Evolutionary conservation across 352 stramenopile genomes (phyloP).

Genomic region (Phytophthora macrochlamydospora): DNA sequence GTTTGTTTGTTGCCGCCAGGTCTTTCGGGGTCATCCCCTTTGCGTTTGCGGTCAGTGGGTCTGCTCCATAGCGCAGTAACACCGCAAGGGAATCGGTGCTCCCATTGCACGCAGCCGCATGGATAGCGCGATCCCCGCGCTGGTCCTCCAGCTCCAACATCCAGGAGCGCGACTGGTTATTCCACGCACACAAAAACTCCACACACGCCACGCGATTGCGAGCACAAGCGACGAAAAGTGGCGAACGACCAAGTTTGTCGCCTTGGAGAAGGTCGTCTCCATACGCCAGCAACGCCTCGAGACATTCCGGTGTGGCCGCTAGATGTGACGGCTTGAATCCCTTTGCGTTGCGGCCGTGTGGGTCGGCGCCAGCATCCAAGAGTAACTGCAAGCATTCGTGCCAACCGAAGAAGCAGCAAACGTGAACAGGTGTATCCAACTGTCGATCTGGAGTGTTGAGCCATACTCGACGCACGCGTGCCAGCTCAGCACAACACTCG

Average conservation of each 20-base stretch:
- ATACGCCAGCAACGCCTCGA: slow-evolving; percentile 56
- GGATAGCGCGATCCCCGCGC: slow-evolving; percentile 60
- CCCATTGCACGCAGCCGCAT: slow-evolving; percentile 67
- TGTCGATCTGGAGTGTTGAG: slow-evolving; percentile 60
- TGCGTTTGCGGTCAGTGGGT: slow-evolving; percentile 50
- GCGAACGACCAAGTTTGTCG: slow-evolving; percentile 66
- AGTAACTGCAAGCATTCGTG: slow-evolving; percentile 51
- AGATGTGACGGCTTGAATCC: slow-evolving; percentile 74
- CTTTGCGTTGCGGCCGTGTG: slow-evolving; percentile 68
- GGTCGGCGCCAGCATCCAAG: slow-evolving; percentile 57
- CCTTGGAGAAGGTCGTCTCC: slow-evolving; percentile 69
- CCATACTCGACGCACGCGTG: slow-evolving; percentile 44
- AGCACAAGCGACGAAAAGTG: slow-evolving; percentile 69
- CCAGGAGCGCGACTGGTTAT: slow-evolving; percentile 65
- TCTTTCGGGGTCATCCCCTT: slow-evolving; percentile 59
- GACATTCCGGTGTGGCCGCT: slow-evolving; percentile 54
- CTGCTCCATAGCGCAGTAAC: slow-evolving; percentile 55
- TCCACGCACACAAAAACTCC: slow-evolving; percentile 68
- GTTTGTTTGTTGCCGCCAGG: slow-evolving; percentile 50
- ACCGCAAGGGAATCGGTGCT: slow-evolving; percentile 48
- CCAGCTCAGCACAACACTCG: slow-evolving; percentile 52
- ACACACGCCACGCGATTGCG: slow-evolving; percentile 55
- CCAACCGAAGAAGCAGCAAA: slow-evolving; percentile 77
- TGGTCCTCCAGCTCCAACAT: slow-evolving; percentile 76
- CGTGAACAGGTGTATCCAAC: slow-evolving; percentile 69